Evolutionary conservation across 805 yeast genomes (phyloP), one percentile per base, ranked within the genome.

Genomic region (Vanderwaltozyma polyspora): DNA sequence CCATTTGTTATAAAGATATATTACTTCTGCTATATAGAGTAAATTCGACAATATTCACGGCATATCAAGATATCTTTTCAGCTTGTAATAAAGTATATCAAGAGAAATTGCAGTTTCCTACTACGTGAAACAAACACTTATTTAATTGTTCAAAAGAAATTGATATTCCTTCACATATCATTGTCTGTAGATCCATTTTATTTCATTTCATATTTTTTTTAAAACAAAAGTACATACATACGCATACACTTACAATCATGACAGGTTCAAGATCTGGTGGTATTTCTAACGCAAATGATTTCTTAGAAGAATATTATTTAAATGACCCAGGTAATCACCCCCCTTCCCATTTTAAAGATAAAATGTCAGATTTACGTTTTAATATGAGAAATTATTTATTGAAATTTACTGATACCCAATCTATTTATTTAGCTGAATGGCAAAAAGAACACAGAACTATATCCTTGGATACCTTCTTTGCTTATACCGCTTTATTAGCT

Each of bases 401-500:
- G 25, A 79, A 79, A 1, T 44, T 66, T 13, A 68, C 87, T 5
- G 64, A 79, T 19, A 48, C 58, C 31, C 97, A 89, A 54, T 78
- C 93, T 0, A 68, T 64, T 2, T 38, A 68, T 1, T 55, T 89
- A n/a, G 63, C 68, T 8, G 43, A 44, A 4, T 58, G 83, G 38
- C 98, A 89, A 61, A 34, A 47, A 4, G 31, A 38, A 5, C 48
- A 64, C 10, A 64, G 94, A 37, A 53, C 58, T 25, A 66, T 74
- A 2, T 32, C 55, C 13, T 57, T 77, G 33, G 96, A 87, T 59
- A 49, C 65, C 18, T 91, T 80, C 49, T 89, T 89, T 59, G 80
- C 93, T 7, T 74, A 83, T 66, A 72, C 94, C 3, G 95, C 97
- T 13, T 77, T 80, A 46, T 64, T 91, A 42, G 98, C 95, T 0